phyloP scores from a whole-genome alignment of 768 basidiomycete species.

The Sistotremastrum suecicum region DNA sequence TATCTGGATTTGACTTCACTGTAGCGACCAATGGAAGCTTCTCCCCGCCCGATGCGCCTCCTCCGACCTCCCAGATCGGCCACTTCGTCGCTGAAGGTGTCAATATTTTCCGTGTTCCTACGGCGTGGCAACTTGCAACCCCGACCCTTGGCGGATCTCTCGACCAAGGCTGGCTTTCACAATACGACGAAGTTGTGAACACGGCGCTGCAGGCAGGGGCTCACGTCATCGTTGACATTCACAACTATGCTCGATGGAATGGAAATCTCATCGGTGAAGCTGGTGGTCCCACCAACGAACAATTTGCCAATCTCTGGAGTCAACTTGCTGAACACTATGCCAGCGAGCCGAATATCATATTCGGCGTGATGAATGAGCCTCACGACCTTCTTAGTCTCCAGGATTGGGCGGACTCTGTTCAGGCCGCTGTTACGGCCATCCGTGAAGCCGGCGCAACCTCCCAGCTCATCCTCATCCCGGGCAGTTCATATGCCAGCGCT shows the following conservation, averaged over 20 bases:
- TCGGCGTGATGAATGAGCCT: constrained; percentile 53
- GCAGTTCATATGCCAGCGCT: constrained; percentile 43
- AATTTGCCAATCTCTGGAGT: constrained; percentile 40
- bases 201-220: constrained; percentile 36
- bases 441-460: constrained; percentile 38
- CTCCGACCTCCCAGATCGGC: constrained; percentile 44
- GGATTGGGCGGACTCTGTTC: constrained; percentile 36
- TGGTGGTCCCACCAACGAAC: constrained; percentile 36
- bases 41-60: constrained; percentile 22
- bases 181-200: constrained; percentile 40
- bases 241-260: constrained; percentile 48
- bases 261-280: constrained; percentile 43
- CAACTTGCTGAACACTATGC: constrained; percentile 37
- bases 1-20: constrained; percentile 43
- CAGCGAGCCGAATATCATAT: constrained; percentile 25
- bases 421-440: constrained; percentile 50
- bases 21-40: constrained; percentile 32
- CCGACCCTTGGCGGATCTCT: constrained; percentile 26
- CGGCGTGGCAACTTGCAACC: constrained; percentile 43
- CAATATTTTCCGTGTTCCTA: constrained; percentile 45
- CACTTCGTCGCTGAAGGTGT: constrained; percentile 42
- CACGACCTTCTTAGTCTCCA: constrained; percentile 38
- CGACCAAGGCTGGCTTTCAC: constrained; percentile 26
- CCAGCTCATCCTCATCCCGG: constrained; percentile 45
- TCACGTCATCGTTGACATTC: constrained; percentile 41